Base-by-base conservation (phyloP, 306 rosid species). In the Cucumis cinereus region DNA sequence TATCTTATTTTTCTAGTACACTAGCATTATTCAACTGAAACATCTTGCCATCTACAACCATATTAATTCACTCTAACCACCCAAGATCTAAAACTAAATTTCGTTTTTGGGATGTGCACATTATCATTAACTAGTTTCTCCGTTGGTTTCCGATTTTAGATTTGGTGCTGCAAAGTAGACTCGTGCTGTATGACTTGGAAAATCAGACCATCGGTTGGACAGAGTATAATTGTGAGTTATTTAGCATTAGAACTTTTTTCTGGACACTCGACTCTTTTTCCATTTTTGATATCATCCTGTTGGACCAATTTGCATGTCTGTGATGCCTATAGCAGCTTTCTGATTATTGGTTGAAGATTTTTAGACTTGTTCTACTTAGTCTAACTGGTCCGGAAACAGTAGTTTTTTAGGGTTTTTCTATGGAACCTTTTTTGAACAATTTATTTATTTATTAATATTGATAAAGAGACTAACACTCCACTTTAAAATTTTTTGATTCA, bases 161-260 rank as follows among this genome's bases (percentile, higher is more conserved):
- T 77, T 66, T 77, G 80, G 80, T 66, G 75, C 80, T 77, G 30
- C 80, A 77, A 66, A 77, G 66, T 67, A 77, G 73, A 33, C 80
- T 77, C 8, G 80, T 77, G 28, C 30, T 77, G 6, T 77, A 77
- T 35, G 30, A 77, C 75, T 40, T 77, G 54, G 80, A 77, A 40
- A 38, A 77, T 36, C 80, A 77, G 80, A 66, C 75, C 36, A 66
- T 77, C 13, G 80, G 80, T 23, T 77, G 80, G 80, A 77, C 75
- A 0, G 41, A 64, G 17, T 77, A 66, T 59, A 77, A 77, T 22
- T 77, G 80, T 77, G 64, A 77, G 80, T 77, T 58, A 20, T 47
- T 22, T 75, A 12, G 71, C 71, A 64, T 19, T 64, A 16, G 8
- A 35, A 33, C 33, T 16, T 3, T 36, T 63, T 30, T 13, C 12